Conservation (phyloP, 257 asterid genomes). For the Paulownia fortunei region DNA sequence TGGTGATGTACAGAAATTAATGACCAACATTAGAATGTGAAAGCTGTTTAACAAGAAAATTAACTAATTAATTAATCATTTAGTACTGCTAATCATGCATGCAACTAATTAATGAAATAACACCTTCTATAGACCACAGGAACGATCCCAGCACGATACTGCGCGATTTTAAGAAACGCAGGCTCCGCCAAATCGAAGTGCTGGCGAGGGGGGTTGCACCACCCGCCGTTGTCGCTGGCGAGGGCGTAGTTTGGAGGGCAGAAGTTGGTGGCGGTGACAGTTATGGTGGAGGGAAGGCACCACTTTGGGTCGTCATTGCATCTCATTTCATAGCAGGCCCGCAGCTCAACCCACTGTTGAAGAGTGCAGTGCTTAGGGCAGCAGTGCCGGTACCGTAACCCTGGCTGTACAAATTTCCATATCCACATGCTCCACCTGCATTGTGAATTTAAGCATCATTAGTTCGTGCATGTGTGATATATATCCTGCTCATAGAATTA, state of each 20-base stretch:
- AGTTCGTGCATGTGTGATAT: no score
- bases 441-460: no score
- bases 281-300: slow-evolving; percentile 47
- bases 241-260: slow-evolving; percentile 67
- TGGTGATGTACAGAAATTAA: no score
- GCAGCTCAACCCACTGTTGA: slow-evolving; percentile 61
- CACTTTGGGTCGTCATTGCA: slow-evolving; percentile 44
- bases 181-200: slow-evolving; percentile 67
- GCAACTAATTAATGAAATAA: no score
- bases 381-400: slow-evolving; percentile 67
- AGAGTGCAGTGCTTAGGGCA: slow-evolving; percentile 51
- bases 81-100: no score
- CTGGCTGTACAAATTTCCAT: slow-evolving; percentile 61
- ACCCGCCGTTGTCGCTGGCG: slow-evolving; percentile 57
- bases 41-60: no score
- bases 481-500: no score
- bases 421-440: slow-evolving; percentile 73
- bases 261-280: slow-evolving; percentile 63
- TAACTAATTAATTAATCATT: no score
- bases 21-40: no score
- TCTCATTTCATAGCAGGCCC: slow-evolving; percentile 58
- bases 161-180: slow-evolving; percentile 49
- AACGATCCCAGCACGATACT: slow-evolving; percentile 59
- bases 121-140: slow-evolving; percentile 51
- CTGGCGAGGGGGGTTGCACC: slow-evolving; percentile 69